Evolutionary conservation across 2,329 filamentous ascomycete species (phyloP).

Genomic region (Thelonectria blattea): DNA sequence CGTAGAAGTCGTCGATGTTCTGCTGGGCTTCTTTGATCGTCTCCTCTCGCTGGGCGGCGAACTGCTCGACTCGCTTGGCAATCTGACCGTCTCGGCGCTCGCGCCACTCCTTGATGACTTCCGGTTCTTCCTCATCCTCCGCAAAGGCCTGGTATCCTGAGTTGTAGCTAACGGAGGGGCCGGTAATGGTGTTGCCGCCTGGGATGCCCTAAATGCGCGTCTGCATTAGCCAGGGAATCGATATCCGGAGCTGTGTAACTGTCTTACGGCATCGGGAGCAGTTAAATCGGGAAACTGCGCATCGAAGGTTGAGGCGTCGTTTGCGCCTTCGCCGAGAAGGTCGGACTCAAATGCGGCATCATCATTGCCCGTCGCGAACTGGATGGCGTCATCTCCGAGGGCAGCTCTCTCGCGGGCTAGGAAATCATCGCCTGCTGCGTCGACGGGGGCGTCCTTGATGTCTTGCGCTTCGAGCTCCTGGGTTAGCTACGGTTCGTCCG

Average conservation of each 20-base stretch:
- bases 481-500: conserved; percentile 27
- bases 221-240: conserved; percentile 17
- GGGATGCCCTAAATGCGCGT: conserved; percentile 38
- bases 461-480: conserved; percentile 64
- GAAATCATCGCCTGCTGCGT: conserved; percentile 78
- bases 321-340: conserved; percentile 72
- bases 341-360: conserved; percentile 66
- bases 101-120: conserved; percentile 91
- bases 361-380: conserved; percentile 83
- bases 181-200: conserved; percentile 67
- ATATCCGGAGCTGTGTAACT: too few relatives aligned
- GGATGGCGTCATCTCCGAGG: conserved; percentile 90
- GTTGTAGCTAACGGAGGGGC: conserved; percentile 67
- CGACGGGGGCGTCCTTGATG: conserved; percentile 61
- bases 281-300: conserved; percentile 87
- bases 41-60: conserved; percentile 79
- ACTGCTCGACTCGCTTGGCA: conserved; percentile 83
- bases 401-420: conserved; percentile 88
- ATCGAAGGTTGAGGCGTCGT: conserved; percentile 69
- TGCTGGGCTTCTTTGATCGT: conserved; percentile 88
- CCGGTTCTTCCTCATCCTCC: conserved; percentile 80
- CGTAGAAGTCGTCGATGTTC: conserved; percentile 98
- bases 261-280: conserved; percentile 44
- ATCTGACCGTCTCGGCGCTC: conserved; percentile 85
- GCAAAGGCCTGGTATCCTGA: conserved; percentile 64